Evolutionary conservation across 495 filamentous ascomycete genomes (phyloP).

Genomic region (Neurospora sp.): DNA sequence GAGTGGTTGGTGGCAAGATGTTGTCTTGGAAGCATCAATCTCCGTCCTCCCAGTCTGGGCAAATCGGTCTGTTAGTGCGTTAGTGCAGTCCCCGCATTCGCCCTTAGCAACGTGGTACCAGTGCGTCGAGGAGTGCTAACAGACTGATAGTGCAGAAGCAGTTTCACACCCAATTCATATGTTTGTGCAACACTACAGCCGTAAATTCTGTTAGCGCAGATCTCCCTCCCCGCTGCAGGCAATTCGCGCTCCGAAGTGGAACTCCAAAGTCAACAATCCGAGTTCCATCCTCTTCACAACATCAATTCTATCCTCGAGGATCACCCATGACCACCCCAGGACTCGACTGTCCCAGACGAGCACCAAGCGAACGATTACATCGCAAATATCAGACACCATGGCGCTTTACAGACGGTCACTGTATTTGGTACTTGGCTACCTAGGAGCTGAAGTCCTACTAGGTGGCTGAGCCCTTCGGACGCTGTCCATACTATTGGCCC

Average conservation of each 20-base stretch:
- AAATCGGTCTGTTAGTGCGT: too few species aligned
- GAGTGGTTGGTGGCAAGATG: too few species aligned
- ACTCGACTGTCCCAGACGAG: neutral
- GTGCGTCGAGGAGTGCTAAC: too few species aligned
- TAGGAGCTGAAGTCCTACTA: neutral
- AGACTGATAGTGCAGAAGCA: too few species aligned
- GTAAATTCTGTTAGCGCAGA: neutral
- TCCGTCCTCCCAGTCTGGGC: too few species aligned
- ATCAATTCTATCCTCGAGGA: neutral
- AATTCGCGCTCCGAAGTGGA: neutral
- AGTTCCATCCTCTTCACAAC: neutral
- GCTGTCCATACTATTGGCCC: neutral
- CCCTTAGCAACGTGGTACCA: too few species aligned
- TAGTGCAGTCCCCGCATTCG: too few species aligned
- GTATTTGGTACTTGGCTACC: neutral
- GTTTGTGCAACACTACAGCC: too few species aligned
- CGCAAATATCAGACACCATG: neutral
- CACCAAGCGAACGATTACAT: neutral
- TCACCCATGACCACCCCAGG: neutral
- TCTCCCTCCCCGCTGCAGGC: neutral
- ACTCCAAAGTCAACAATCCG: neutral
- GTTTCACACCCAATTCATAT: too few species aligned
- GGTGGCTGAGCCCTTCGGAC: neutral
- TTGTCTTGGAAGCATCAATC: too few species aligned
- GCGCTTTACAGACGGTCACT: neutral